Percentiles rank a stretch among this genome's conserved stretches.
Evolutionary conservation across 768 basidiomycete species (phyloP).

Genomic region (Harrya chromipes): DNA sequence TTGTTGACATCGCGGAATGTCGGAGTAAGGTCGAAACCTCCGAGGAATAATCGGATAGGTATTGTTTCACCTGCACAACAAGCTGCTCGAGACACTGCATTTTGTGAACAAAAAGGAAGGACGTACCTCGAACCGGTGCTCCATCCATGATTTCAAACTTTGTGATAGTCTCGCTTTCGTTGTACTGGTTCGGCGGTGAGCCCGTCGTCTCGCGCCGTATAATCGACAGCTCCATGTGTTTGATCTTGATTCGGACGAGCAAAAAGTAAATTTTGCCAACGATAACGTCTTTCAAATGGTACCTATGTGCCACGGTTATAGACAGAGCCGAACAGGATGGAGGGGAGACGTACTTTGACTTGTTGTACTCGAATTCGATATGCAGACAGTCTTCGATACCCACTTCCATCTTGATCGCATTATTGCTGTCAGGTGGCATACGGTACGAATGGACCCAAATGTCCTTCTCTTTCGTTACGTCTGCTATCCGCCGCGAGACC

Average conservation of each 20-base stretch:
- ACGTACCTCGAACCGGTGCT: conserved; percentile 87
- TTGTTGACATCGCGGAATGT: conserved; percentile 99
- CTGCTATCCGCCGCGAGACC: conserved; percentile 88
- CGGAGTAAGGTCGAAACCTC: conserved; percentile 97
- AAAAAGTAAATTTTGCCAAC: conserved; percentile 99
- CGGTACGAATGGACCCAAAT: conserved; percentile 98
- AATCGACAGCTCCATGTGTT: conserved; percentile 98
- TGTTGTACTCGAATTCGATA: conserved; percentile 99
- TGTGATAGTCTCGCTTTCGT: conserved; percentile 97
- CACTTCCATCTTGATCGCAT: conserved; percentile 99
- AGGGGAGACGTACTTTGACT: conserved; percentile 76
- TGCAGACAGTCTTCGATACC: conserved; percentile 99
- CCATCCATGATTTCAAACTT: conserved; percentile 99
- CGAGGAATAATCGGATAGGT: conserved; percentile 95
- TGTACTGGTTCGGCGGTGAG: conserved; percentile 97
- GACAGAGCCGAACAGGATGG: not conserved
- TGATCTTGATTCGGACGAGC: conserved; percentile 98
- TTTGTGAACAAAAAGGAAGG: not conserved
- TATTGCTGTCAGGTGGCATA: conserved; percentile 98
- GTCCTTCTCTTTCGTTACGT: conserved; percentile 90
- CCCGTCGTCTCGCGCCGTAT: conserved; percentile 98
- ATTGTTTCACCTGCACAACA: conserved; percentile 84
- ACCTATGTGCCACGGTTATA: conserved; percentile 47
- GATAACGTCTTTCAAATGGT: conserved; percentile 98
- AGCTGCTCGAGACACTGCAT: not conserved